phyloP scores from a whole-genome alignment of 306 rosid genomes.

The Parietaria judaica region DNA sequence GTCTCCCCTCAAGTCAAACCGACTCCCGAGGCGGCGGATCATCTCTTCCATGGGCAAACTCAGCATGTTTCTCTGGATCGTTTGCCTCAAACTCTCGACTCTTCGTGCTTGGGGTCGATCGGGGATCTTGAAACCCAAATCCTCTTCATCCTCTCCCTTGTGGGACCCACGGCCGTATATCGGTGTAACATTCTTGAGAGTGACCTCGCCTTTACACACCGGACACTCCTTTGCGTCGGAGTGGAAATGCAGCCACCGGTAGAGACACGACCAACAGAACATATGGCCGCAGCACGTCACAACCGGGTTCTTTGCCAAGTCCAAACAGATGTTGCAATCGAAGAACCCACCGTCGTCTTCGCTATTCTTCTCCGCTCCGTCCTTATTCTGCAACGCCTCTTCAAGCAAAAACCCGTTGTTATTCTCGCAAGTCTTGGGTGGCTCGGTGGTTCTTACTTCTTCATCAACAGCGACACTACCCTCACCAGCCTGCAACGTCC shows the following conservation, averaged over 20 bases:
- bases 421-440: slow-evolving; percentile 60
- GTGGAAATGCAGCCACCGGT: slow-evolving; percentile 76
- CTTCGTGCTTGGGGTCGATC: slow-evolving; percentile 73
- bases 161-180: slow-evolving; percentile 78
- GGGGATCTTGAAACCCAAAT: slow-evolving; percentile 62
- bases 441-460: slow-evolving; percentile 50
- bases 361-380: slow-evolving; percentile 53
- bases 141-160: slow-evolving; percentile 47
- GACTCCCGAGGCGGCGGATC: slow-evolving; percentile 73
- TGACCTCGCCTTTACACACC: slow-evolving; percentile 93
- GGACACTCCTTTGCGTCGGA: slow-evolving; percentile 94
- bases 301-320: slow-evolving; percentile 81
- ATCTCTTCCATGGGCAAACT: slow-evolving; percentile 69
- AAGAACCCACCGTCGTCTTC: slow-evolving; percentile 74
- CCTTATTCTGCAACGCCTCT: slow-evolving; percentile 48
- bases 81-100: slow-evolving; percentile 87
- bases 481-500: slow-evolving; percentile 70
- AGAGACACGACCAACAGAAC: slow-evolving; percentile 90
- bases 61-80: slow-evolving; percentile 58
- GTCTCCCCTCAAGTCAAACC: slow-evolving; percentile 63
- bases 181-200: slow-evolving; percentile 60
- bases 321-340: slow-evolving; percentile 94
- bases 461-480: slow-evolving; percentile 57
- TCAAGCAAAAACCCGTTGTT: slow-evolving; percentile 48
- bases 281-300: slow-evolving; percentile 96